Evolutionary conservation across 2,329 filamentous ascomycete species (phyloP).

Genomic region (Arthrobotrys conoides): DNA sequence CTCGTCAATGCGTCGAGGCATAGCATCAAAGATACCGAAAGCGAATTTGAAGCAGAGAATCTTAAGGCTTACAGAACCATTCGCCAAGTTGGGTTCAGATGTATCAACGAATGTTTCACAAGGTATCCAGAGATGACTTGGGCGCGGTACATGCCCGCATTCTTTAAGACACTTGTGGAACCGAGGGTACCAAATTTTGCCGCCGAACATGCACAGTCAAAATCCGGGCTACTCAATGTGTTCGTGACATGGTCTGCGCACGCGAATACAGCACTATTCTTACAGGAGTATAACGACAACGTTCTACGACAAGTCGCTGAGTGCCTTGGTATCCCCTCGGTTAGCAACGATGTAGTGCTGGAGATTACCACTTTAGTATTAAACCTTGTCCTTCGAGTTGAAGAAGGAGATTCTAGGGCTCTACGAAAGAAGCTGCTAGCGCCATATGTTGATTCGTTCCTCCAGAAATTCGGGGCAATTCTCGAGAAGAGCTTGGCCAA

Average conservation of each 20-base stretch:
- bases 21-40: constrained; percentile 67
- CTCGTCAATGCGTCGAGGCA: constrained; percentile 77
- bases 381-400: constrained; percentile 76
- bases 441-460: constrained; percentile 73
- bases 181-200: constrained; percentile 84
- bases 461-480: constrained; percentile 78
- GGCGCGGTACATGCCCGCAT: constrained; percentile 77
- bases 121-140: constrained; percentile 80
- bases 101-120: constrained; percentile 82
- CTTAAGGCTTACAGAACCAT: constrained; percentile 70
- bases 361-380: constrained; percentile 83
- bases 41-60: constrained; percentile 51
- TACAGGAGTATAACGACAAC: constrained; percentile 74
- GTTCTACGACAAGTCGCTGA: constrained; percentile 81
- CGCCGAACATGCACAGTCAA: constrained; percentile 86
- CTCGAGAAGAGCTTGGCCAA: constrained; percentile 77
- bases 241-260: constrained; percentile 84
- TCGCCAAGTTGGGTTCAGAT: constrained; percentile 83
- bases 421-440: constrained; percentile 73
- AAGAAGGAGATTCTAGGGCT: constrained; percentile 70
- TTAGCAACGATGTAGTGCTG: constrained; percentile 87
- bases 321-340: constrained; percentile 78
- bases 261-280: constrained; percentile 76
- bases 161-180: constrained; percentile 81
- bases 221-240: constrained; percentile 85